Evolutionary conservation across 2,329 filamentous ascomycete species (phyloP).

Genomic region (Talaromyces verruculosus): DNA sequence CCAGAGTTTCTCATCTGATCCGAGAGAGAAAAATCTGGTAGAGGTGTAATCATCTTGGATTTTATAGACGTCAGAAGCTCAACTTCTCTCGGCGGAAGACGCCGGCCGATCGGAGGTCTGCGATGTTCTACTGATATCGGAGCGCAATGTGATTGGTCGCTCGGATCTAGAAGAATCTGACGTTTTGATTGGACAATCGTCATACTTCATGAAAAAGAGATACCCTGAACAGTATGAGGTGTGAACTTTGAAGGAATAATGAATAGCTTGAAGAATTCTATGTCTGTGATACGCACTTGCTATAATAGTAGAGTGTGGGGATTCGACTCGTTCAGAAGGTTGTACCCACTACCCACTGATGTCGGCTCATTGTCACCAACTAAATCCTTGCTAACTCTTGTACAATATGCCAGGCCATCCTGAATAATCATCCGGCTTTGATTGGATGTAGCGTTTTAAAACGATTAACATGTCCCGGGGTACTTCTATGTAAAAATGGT

Average conservation of each 20-base stretch:
- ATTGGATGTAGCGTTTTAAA: not conserved
- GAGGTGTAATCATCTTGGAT: not conserved
- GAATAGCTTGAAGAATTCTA: not conserved
- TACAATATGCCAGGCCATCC: no score
- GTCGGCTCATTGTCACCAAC: not conserved
- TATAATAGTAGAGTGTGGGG: not conserved
- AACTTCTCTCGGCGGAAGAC: conserved; percentile 3
- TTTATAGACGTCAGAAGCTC: not conserved
- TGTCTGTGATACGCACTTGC: no score
- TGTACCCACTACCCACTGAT: not conserved
- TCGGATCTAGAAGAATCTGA: not conserved
- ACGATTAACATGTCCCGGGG: not conserved
- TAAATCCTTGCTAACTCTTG: no score
- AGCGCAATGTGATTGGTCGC: not conserved
- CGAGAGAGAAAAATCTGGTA: not conserved
- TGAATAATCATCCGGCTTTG: not conserved
- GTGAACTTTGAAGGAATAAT: no score
- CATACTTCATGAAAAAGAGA: not conserved
- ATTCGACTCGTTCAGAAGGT: not conserved
- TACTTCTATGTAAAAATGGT: not conserved
- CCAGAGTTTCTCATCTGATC: not conserved
- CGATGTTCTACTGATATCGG: conserved; percentile 2
- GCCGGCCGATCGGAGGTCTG: conserved; percentile 5
- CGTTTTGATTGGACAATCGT: not conserved
- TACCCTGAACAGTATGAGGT: not conserved